Conservation (phyloP, 371 early-diverging fungal genomes). For the Mortierella sp. region DNA sequence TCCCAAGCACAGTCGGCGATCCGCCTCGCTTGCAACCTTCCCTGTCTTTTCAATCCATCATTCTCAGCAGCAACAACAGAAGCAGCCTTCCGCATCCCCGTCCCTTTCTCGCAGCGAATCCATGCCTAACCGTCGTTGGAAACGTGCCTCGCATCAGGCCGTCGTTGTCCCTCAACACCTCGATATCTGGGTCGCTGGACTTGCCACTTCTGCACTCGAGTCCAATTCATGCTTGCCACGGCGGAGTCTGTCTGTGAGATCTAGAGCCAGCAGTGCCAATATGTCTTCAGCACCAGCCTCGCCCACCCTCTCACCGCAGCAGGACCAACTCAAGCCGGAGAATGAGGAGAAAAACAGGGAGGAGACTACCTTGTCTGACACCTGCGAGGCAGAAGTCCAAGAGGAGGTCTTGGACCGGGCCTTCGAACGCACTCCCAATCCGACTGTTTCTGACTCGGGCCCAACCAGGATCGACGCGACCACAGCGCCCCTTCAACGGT, state of each 20-base stretch:
- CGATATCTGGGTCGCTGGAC: neutral
- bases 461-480: conserved; percentile 4
- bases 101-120: conserved; percentile 35
- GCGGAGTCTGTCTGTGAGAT: neutral
- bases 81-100: neutral
- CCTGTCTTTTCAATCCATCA: conserved; percentile 28
- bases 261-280: neutral
- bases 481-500: neutral
- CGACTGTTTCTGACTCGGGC: conserved; percentile 11
- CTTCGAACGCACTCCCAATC: neutral
- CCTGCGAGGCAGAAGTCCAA: neutral
- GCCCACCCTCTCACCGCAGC: neutral
- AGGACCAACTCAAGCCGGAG: neutral
- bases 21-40: conserved; percentile 23
- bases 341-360: neutral
- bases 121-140: conserved; percentile 33
- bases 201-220: neutral
- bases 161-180: conserved; percentile 2
- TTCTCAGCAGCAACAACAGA: neutral
- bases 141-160: conserved; percentile 19
- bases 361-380: conserved; percentile 9
- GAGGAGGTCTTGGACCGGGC: conserved; percentile 11
- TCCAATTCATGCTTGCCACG: neutral
- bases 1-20: conserved; percentile 22
- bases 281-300: neutral